phyloP scores from a whole-genome alignment of 345 rosid species.

The Microthlaspi erraticum region DNA sequence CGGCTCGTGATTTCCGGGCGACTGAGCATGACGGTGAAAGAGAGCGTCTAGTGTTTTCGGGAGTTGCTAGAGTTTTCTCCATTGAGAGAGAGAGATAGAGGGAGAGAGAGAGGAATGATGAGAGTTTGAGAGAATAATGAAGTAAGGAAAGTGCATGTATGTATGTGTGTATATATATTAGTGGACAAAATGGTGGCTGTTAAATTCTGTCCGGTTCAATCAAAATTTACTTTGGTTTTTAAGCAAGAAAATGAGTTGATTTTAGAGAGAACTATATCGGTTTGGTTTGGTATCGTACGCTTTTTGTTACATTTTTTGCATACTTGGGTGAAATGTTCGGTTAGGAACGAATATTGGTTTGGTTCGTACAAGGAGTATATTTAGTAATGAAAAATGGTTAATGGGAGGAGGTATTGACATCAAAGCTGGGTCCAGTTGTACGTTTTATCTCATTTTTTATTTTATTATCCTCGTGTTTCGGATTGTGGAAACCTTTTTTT shows the following conservation, averaged over 20 bases:
- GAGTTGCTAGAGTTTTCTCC: conserved; percentile 46
- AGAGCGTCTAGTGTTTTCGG: conserved; percentile 23
- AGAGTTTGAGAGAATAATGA: conserved; percentile 41
- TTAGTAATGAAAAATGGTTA: conserved; percentile 33
- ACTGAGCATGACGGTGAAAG: conserved; percentile 23
- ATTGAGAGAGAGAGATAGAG: conserved; percentile 25
- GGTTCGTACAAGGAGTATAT: conserved; percentile 4
- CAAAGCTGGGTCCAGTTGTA: conserved; percentile 45
- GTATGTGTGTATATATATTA: conserved; percentile 26
- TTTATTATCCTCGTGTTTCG: conserved; percentile 37
- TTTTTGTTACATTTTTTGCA: neutral
- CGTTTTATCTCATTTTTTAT: conserved; percentile 1
- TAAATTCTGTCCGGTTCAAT: conserved; percentile 10
- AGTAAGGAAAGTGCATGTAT: conserved; percentile 33
- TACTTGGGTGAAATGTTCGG: neutral
- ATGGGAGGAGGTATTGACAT: conserved; percentile 26
- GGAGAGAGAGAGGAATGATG: conserved; percentile 22
- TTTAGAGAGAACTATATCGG: conserved; percentile 22
- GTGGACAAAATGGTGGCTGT: conserved; percentile 11
- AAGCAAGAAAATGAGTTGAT: neutral
- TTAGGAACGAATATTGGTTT: conserved; percentile 18
- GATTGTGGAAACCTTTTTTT: conserved; percentile 10
- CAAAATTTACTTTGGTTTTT: conserved; percentile 7
- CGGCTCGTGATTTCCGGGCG: conserved; percentile 38
- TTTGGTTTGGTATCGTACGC: conserved; percentile 3